Evolutionary conservation across 2,329 filamentous ascomycete genomes (phyloP).

Genomic region (Claviceps humidiphila): DNA sequence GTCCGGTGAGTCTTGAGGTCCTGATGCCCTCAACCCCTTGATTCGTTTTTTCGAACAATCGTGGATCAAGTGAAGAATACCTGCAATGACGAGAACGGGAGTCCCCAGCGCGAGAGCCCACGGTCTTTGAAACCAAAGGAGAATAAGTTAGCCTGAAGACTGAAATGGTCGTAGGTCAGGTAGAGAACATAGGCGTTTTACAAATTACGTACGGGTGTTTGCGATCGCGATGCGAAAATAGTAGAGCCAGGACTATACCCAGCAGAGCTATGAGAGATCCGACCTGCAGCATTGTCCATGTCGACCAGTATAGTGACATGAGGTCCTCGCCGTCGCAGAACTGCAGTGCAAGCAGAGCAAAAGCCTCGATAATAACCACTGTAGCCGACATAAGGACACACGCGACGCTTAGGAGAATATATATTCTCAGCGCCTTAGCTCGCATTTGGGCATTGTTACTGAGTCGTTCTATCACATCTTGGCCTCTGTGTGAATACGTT

Average conservation of each 20-base stretch:
- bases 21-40: conserved; percentile 16
- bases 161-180: neutral
- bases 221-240: conserved; percentile 34
- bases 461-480: conserved; percentile 24
- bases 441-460: conserved; percentile 18
- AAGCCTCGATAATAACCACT: conserved; percentile 41
- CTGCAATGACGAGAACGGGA: conserved; percentile 45
- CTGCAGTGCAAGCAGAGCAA: conserved; percentile 37
- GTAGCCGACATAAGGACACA: conserved; percentile 32
- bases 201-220: conserved; percentile 34
- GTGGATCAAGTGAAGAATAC: conserved; percentile 35
- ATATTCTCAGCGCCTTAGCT: conserved; percentile 24
- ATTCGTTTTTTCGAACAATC: conserved; percentile 24
- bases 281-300: conserved; percentile 46
- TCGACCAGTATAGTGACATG: conserved; percentile 47
- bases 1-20: conserved; percentile 11
- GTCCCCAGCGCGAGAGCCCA: conserved; percentile 49
- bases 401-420: conserved; percentile 28
- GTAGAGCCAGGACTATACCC: conserved; percentile 40
- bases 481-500: conserved; percentile 14
- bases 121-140: conserved; percentile 18
- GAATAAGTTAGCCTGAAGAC: neutral
- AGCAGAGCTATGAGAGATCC: conserved; percentile 45
- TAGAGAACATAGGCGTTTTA: too few species aligned
- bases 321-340: conserved; percentile 49